Evolutionary conservation across 345 rosid species (phyloP), one percentile per base, ranked within the genome.

Genomic region (Heritiera fomes): DNA sequence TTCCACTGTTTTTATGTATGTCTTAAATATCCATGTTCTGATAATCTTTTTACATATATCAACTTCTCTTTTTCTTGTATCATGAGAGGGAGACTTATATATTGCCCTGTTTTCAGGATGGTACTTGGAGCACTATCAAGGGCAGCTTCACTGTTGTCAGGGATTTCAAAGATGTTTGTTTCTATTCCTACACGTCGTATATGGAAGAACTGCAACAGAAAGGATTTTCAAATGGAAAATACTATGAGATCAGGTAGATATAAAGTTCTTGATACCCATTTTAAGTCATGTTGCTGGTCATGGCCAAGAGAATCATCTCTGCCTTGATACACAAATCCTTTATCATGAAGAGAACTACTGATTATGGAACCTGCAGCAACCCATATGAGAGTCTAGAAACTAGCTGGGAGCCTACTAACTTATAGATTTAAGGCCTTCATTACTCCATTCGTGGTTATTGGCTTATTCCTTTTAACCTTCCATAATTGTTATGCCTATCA

Each of bases 1-100:
- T 82, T 80, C 82, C 98, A 91, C 85, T 94, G 97, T 83, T 94
- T 94, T 71, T 89, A 85, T 78, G 99, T 94, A 90, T 79, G 97
- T 77, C 34, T 65, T 30, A 20, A 28, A 1, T 71, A 23, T 78
- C 72, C 73, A 46, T 43, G 28, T 14, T 66, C 71, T 56, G 17
- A 34, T 74, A 6, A 23, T 59, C 45, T 40, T 59, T 20, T 76
- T 70, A n/a, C 52, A 69, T 15, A 10, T 43, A 6, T 47, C 46
- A 38, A 56, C 32, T 41, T 40, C 64, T 75, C 18, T 72, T 56
- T 7, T 74, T 65, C 64, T 30, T 10, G 15, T 79, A 40, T 64
- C 23, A 71, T 50, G 72, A 43, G 79, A 77, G 59, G 62, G 72
- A 56, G 81, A 66, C 55, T 59, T 74, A 65, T 60, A 17, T 43